These are phyloP conservation scores for Colletotrichum tanaceti DNA, from an alignment of 2,329 filamentous ascomycete genomes.

Conservation along the genomic window DNA sequence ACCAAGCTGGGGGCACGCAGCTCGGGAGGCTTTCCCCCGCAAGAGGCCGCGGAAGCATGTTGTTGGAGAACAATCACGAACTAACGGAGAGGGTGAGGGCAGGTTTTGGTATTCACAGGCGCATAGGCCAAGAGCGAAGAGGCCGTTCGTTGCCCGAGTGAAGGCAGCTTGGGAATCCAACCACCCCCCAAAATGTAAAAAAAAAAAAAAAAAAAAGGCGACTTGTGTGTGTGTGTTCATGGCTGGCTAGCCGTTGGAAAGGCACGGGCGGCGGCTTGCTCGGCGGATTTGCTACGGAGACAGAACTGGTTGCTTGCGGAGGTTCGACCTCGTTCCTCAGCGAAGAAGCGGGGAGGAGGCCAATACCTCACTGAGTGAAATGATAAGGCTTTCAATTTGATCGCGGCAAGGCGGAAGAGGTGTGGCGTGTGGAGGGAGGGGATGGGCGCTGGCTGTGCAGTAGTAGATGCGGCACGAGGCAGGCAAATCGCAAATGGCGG, in stretches of 20 bases:
- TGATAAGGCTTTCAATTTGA: conserved; percentile 11
- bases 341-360: background rate
- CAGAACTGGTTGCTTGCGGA: no score
- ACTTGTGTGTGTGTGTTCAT: background rate
- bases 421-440: conserved; percentile 7
- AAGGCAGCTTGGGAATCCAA: background rate
- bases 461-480: conserved; percentile 24
- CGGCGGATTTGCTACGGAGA: conserved; percentile 16
- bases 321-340: background rate
- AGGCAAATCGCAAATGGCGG: background rate
- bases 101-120: no score
- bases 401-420: conserved; percentile 14
- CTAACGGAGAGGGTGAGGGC: background rate
- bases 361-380: background rate
- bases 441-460: conserved; percentile 13
- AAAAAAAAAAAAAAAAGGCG: background rate
- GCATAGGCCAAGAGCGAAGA: background rate
- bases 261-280: conserved; percentile 10
- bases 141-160: background rate
- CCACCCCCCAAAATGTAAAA: no score
- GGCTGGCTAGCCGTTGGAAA: background rate
- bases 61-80: background rate
- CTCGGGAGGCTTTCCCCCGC: conserved; percentile 34
- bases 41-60: background rate
- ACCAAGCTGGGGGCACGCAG: conserved; percentile 9